Base-by-base conservation (phyloP, 257 asterid species). In the Fraxinus excelsior region DNA sequence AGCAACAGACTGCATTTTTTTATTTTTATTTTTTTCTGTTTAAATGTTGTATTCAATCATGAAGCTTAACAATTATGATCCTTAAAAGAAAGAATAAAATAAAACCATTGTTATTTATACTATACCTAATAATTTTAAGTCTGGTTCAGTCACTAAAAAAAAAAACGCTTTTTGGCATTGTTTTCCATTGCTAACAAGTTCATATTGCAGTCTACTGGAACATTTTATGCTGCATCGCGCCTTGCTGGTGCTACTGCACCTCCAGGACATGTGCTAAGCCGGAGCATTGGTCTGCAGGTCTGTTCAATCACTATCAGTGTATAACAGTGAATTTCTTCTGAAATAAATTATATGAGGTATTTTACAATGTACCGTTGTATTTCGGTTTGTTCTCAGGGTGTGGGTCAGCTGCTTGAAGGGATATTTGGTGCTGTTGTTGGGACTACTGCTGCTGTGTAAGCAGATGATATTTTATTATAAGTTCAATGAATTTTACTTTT, bases 271-370 rank as follows among this genome's bases (percentile, higher is more conserved):
- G 99, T 96, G 56, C 65, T 96, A 74, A 92, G 90, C 91, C 85
- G 99, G 84, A 96, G 99, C 88, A 93, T 96, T 65, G 99, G 99
- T 78, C 89, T 96, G 75, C 98, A 93, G 98, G 99, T 91, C 42
- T 3, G 71, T 18, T 31, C 21, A 53, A 62, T 70, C 51, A 42
- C 44, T 23, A 19, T 53, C 64, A 53, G 64, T 53, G n/a, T 53
- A 53, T 46, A 18, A 19, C 10, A 53, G 32, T 62, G 32, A 44
- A n/a, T 37, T 66, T 72, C 58, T 70, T 66, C 58, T 51, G 21
- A 6, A 29, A 35, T 46, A 66, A 38, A 72, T 67, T 42, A 13
- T 51, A 64, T 67, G 5, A 58, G 11, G 11, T 70, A 25, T 23
- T 38, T 71, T 40, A 19, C 51, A 28, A 40, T 73, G 71, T 13